A percentile compares a stretch with the other conserved stretches of the same genome.
phyloP scores from a whole-genome alignment of 2,329 filamentous ascomycete genomes.

The Xylaria sp. region DNA sequence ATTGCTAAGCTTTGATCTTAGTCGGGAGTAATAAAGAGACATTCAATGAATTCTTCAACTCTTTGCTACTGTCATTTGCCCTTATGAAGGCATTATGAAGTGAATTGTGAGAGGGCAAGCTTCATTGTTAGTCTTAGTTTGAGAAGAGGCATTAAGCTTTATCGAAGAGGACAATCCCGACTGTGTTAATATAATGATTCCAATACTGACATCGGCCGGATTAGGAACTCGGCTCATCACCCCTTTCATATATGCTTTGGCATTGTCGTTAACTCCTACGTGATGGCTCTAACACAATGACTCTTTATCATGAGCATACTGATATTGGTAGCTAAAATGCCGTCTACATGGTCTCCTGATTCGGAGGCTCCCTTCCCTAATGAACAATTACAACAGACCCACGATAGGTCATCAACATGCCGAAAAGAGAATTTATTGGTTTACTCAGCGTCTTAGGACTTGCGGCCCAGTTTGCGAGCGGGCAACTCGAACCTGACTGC shows the following conservation, averaged over 20 bases:
- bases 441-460: constrained; percentile 44
- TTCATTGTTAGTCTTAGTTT: constrained; percentile 12
- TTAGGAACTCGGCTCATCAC: constrained; percentile 39
- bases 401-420: constrained; percentile 43
- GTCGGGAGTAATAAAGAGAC: constrained; percentile 13
- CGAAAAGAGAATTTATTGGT: constrained; percentile 42
- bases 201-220: constrained; percentile 39
- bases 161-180: constrained; percentile 20
- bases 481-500: constrained; percentile 48
- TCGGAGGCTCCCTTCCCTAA: constrained; percentile 28
- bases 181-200: constrained; percentile 14
- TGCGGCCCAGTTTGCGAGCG: constrained; percentile 40
- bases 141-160: constrained; percentile 28
- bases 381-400: constrained; percentile 36
- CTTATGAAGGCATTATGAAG: constrained; percentile 17
- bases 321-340: constrained; percentile 41
- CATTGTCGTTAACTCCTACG: constrained; percentile 38
- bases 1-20: constrained; percentile 5
- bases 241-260: constrained; percentile 45
- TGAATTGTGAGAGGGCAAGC: constrained; percentile 23
- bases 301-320: constrained; percentile 45
- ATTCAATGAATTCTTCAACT: constrained; percentile 27
- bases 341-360: constrained; percentile 1
- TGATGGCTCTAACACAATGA: constrained; percentile 42
- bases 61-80: constrained; percentile 21